Percentiles rank a stretch among this genome's conserved stretches.
Evolutionary conservation across 306 rosid genomes (phyloP).

Genomic region (Lupinus albus): DNA sequence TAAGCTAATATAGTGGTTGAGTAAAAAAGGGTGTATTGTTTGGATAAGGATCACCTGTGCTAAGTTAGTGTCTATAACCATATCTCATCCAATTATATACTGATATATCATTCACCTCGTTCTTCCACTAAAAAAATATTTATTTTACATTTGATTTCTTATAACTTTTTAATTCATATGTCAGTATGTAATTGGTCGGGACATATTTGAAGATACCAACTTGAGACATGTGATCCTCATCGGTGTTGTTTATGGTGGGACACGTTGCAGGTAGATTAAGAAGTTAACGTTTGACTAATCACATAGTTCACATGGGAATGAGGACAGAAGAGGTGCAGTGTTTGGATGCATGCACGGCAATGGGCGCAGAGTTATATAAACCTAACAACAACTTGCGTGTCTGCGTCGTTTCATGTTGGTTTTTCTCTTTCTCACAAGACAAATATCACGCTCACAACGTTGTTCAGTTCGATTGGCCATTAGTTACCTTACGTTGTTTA

Average conservation of each 20-base stretch:
- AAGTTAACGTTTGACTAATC: constrained; percentile 26
- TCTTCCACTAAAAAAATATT: too few species aligned
- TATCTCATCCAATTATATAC: too few species aligned
- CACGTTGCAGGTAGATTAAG: constrained; percentile 26
- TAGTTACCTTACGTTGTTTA: constrained; percentile 3
- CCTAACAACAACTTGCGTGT: constrained; percentile 39
- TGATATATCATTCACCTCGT: too few species aligned
- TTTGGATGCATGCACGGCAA: constrained; percentile 38
- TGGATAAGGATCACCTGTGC: too few species aligned
- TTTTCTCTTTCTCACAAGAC: neutral
- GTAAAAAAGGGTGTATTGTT: too few species aligned
- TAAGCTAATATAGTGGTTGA: too few species aligned
- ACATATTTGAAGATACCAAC: too few species aligned
- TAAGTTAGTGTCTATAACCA: too few species aligned
- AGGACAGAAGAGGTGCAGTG: constrained; percentile 17
- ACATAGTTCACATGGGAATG: constrained; percentile 35
- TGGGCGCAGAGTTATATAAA: constrained; percentile 27
- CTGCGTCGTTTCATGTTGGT: constrained; percentile 38
- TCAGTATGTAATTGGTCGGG: too few species aligned
- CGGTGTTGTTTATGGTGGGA: neutral
- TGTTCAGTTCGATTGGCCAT: constrained; percentile 1
- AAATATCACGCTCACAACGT: constrained; percentile 27
- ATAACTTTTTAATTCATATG: too few species aligned
- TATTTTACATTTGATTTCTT: too few species aligned
- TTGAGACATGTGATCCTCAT: too few species aligned